A percentile compares a stretch with the other conserved stretches of the same genome.
phyloP scores from a whole-genome alignment of 768 basidiomycete genomes.

The Hygrocybe coccinea region DNA sequence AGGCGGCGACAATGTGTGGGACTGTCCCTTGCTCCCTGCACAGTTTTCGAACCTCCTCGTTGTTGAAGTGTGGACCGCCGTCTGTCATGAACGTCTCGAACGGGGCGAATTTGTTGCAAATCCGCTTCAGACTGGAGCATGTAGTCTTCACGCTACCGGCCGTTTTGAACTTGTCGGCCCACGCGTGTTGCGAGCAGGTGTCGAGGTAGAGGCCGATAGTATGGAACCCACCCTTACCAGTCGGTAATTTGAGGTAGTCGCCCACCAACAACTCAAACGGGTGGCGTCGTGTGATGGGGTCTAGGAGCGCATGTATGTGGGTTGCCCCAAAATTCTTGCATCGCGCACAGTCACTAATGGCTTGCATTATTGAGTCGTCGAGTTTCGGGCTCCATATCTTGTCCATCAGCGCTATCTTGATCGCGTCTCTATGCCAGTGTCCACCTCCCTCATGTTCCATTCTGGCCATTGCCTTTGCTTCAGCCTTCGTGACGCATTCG shows the following conservation, averaged over 20 bases:
- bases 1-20: constrained; percentile 19
- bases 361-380: not conserved
- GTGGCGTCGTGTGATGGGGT: no score
- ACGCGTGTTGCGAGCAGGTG: not conserved
- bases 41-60: constrained; percentile 23
- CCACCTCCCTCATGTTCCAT: not conserved
- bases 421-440: not conserved
- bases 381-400: not conserved
- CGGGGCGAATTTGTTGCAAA: constrained; percentile 19
- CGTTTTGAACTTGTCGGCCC: constrained; percentile 15
- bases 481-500: no score
- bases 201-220: not conserved
- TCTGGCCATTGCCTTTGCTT: not conserved
- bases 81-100: constrained; percentile 36
- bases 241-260: not conserved
- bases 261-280: not conserved
- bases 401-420: not conserved
- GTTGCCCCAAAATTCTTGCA: not conserved
- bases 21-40: constrained; percentile 17
- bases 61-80: constrained; percentile 35
- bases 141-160: constrained; percentile 12
- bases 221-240: not conserved
- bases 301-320: not conserved
- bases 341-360: not conserved
- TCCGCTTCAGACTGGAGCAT: constrained; percentile 22